Evolutionary conservation across 148 eudicot species (phyloP).

Genomic region (Gaultheria prostrata): DNA sequence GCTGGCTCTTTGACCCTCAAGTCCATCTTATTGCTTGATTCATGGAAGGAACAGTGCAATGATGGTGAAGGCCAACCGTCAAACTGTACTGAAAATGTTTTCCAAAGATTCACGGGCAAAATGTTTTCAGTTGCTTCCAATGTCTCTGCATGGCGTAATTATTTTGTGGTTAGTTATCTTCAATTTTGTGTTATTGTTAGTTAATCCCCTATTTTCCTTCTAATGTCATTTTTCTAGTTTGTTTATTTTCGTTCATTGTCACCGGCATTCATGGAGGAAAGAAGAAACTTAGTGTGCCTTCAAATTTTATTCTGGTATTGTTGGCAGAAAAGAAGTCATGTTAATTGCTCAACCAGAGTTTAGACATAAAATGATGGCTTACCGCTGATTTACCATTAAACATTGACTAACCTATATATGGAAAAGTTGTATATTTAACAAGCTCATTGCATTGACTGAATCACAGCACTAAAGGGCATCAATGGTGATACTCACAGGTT

Average conservation of each 20-base stretch:
- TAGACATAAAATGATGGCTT: not conserved
- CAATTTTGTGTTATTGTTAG: not conserved
- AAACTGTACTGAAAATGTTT: slow-evolving; percentile 23
- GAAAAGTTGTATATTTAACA: too few relatives aligned
- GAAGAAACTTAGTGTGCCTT: not conserved
- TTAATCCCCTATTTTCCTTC: not conserved
- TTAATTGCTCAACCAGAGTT: not conserved
- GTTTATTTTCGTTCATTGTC: not conserved
- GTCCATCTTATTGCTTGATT: slow-evolving; percentile 38
- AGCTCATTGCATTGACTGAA: too few relatives aligned
- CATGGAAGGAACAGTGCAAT: slow-evolving; percentile 36
- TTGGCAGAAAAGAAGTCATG: not conserved
- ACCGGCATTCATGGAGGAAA: not conserved
- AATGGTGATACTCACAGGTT: too few relatives aligned
- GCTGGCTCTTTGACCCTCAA: slow-evolving; percentile 68
- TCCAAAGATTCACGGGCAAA: slow-evolving; percentile 27
- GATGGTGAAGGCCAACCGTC: slow-evolving; percentile 23
- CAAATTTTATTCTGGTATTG: not conserved
- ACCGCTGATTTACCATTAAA: too few relatives aligned
- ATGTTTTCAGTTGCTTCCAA: slow-evolving; percentile 36
- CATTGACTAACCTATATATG: too few relatives aligned
- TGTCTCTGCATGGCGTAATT: slow-evolving; percentile 81
- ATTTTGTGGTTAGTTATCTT: slow-evolving; percentile 73
- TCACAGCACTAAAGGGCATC: too few relatives aligned
- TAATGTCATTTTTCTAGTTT: not conserved